Base-by-base conservation (phyloP, 805 yeast species). In the Dipodascopsis tothii region DNA sequence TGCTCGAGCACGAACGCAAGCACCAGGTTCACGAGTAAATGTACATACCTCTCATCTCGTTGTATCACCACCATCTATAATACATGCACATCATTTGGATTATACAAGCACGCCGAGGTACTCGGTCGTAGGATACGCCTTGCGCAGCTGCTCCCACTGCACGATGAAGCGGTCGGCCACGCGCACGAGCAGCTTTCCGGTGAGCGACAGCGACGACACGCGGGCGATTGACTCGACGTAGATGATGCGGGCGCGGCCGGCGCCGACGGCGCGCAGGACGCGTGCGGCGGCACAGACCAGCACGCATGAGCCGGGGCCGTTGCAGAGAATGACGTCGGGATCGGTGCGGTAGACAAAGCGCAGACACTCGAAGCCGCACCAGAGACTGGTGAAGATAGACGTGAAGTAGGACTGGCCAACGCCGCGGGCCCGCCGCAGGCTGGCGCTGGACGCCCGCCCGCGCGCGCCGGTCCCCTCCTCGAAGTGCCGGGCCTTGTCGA, bases 201-300 rank as follows among this genome's bases (percentile, higher is more conserved):
- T 78, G 25, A 87, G 64, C 57, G 96, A 86, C 41, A 92, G 69
- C 2, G 68, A 65, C 42, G 71, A 68, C 6, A 87, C 95, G 34
- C 97, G 68, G 0, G 97, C 96, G 34, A 90, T 68, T 39, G 92
- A 80, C 62, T 90, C 97, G 21, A 90, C 68, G 58, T 90, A 92
- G 1, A 92, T 62, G 20, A 92, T 79, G 43, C 74, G 66, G 0
- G 85, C 75, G 64, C 39, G 44, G 14, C 39, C 35, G 25, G 57
- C 18, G 11, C 39, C 18, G 2, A 43, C 16, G 4, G 40, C 43
- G 43, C 42, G 27, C 11, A 17, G 5, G 2, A 19, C 18, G 30
- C 25, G 18, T 25, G 36, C 19, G 3, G 75, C 65, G 43, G 74
- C 73, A 18, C 84, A 80, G 21, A 84, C 59, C 2, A 88, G 81